Conservation (phyloP, 2,329 filamentous ascomycete genomes). For the Monosporascus sp. region DNA sequence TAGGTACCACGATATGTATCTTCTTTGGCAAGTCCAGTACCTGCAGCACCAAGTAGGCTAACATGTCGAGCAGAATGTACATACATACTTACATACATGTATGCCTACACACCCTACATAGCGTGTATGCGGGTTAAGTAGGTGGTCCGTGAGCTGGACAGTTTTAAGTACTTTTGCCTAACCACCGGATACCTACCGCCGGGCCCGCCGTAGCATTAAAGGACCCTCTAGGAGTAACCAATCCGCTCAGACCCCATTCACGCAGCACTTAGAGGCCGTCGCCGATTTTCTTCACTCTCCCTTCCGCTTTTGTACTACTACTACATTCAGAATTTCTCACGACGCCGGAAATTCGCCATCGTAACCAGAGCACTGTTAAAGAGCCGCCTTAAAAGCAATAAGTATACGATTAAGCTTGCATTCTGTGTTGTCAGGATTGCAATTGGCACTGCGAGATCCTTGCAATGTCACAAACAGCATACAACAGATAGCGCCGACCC, state of each 20-base stretch:
- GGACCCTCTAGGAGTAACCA: background rate
- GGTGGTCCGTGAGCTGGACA: background rate
- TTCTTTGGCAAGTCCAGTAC: no score
- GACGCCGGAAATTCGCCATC: background rate
- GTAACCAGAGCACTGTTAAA: background rate
- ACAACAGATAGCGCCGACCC: conserved; percentile 17
- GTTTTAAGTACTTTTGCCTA: background rate
- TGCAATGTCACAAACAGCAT: conserved; percentile 24
- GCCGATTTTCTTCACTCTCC: background rate
- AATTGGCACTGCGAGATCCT: conserved; percentile 20
- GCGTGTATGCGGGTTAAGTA: background rate
- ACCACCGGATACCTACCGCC: background rate
- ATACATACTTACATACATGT: no score
- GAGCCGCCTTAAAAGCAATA: background rate
- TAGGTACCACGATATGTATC: no score
- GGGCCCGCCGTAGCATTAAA: background rate
- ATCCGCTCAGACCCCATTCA: background rate
- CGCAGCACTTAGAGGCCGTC: background rate
- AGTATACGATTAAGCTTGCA: conserved; percentile 2
- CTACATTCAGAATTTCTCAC: background rate
- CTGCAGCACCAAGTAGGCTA: no score
- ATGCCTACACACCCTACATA: no score
- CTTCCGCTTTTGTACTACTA: background rate
- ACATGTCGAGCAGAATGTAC: no score
- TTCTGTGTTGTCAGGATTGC: conserved; percentile 7